Percentiles rank a stretch among this genome's conserved stretches.
These are phyloP conservation scores for Orbilia blumenaviensis DNA, from an alignment of 2,329 filamentous ascomycete species.

Conservation along the genomic window DNA sequence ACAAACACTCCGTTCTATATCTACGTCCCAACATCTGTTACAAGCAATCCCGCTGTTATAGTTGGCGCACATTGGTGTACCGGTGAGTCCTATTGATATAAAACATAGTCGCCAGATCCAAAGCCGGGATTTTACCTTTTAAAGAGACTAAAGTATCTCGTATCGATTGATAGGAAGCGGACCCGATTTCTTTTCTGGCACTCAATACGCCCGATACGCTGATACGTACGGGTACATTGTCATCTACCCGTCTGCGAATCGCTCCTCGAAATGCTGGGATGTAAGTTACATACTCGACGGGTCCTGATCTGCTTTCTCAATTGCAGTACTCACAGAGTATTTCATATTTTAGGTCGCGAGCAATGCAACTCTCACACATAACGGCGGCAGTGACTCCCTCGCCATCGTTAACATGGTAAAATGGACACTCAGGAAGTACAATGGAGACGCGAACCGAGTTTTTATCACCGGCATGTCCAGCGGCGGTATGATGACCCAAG, in stretches of 20 bases:
- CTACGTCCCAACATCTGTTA: slow-evolving; percentile 27
- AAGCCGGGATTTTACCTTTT: not conserved
- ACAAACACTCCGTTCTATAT: slow-evolving; percentile 37
- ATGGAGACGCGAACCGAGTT: slow-evolving; percentile 59
- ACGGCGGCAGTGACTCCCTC: slow-evolving; percentile 62
- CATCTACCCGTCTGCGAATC: slow-evolving; percentile 50
- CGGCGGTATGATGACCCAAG: slow-evolving; percentile 62
- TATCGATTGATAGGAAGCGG: slow-evolving; percentile 23
- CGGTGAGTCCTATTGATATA: too few species aligned
- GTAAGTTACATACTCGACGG: not conserved
- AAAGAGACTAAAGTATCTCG: not conserved
- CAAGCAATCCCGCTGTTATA: slow-evolving; percentile 22
- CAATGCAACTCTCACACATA: slow-evolving; percentile 58
- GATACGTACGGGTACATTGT: slow-evolving; percentile 47
- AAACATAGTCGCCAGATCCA: not conserved
- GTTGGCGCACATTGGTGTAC: slow-evolving; percentile 46
- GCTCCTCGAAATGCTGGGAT: slow-evolving; percentile 58
- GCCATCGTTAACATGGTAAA: slow-evolving; percentile 62
- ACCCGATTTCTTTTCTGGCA: slow-evolving; percentile 27
- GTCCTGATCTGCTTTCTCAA: too few species aligned
- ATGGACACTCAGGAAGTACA: slow-evolving; percentile 60
- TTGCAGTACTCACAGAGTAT: too few species aligned
- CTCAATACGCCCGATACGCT: slow-evolving; percentile 29
- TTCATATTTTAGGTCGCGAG: slow-evolving; percentile 9
- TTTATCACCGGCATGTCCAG: slow-evolving; percentile 60